Percentiles rank a stretch among this genome's conserved stretches.
phyloP scores from a whole-genome alignment of 768 basidiomycete species.

The Daedaleopsis nitida region DNA sequence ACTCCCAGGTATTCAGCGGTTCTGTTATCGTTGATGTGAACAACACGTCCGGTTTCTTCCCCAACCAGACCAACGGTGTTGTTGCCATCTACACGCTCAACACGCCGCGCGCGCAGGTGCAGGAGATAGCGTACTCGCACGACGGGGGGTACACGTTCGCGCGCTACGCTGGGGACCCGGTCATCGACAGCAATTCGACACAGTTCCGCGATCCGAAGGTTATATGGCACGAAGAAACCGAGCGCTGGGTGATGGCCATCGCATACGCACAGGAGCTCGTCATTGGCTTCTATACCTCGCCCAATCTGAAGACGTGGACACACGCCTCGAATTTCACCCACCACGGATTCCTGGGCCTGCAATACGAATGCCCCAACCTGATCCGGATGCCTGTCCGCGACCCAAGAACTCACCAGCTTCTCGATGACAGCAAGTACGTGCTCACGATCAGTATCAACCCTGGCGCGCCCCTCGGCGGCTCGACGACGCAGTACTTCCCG shows the following conservation, averaged over 20 bases:
- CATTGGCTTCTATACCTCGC: slow-evolving; percentile 16
- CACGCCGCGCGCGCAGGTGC: slow-evolving; percentile 9
- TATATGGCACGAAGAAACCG: slow-evolving; percentile 10
- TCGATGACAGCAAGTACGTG: slow-evolving; percentile 10
- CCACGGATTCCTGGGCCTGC: slow-evolving; percentile 6
- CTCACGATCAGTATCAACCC: slow-evolving; percentile 18
- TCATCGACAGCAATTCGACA: slow-evolving; percentile 12
- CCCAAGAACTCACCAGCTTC: neutral
- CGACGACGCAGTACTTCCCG: slow-evolving; percentile 15
- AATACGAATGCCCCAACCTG: slow-evolving; percentile 19
- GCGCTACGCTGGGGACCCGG: slow-evolving; percentile 11
- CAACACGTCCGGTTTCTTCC: slow-evolving; percentile 20
- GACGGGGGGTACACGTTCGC: slow-evolving; percentile 17
- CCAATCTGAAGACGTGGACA: slow-evolving; percentile 14
- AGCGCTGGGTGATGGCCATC: slow-evolving; percentile 15
- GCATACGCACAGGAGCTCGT: slow-evolving; percentile 11
- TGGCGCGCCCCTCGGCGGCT: slow-evolving; percentile 19
- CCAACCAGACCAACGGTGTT: slow-evolving; percentile 12
- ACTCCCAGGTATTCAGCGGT: slow-evolving; percentile 15
- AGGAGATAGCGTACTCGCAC: slow-evolving; percentile 17
- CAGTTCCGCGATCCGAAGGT: slow-evolving; percentile 21
- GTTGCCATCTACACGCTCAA: slow-evolving; percentile 19
- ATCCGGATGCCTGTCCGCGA: slow-evolving; percentile 12
- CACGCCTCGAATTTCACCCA: slow-evolving; percentile 18
- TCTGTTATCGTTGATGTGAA: slow-evolving; percentile 17